Base-by-base conservation (phyloP, 2,329 filamentous ascomycete species). In the Alternaria metachromatica region DNA sequence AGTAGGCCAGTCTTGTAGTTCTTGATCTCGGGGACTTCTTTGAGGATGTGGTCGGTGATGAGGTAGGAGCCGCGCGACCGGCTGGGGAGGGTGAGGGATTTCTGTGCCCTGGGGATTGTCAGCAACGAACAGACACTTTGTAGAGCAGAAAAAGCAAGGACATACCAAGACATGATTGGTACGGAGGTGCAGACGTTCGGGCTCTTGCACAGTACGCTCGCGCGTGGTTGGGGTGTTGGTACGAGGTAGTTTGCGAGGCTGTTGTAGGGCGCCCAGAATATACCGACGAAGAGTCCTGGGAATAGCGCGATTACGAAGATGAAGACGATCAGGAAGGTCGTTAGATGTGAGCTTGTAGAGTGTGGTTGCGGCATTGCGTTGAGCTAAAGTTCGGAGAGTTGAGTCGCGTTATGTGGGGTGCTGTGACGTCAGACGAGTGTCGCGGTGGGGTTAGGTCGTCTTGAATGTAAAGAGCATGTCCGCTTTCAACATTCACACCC, bases 61-160 rank as follows among this genome's bases (percentile, higher is more conserved):
- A 98, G 91, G 83, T 97, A 97, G 57, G 89, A 93, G 78, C 96
- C 96, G 64, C 94, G 90, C 48, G 89, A 88, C 77, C 88, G 87
- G 20, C 92, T 78, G 55, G 93, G 92, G 13, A 98, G 89, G 1
- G 89, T 88, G 82, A 98, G 89, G 55, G 90, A 87, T 80, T 96
- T 97, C 82, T 97, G 95, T 73, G 87, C 88, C 76, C 78, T 77
- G 58, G n/a, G 4, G 7, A 23, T 1, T n/a, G 9, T 53, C 8
- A 53, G 12, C 28, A 10, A 37, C 13, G 1, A 20, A 8, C 5
- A 8, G 6, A 21, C 20, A 21, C 4, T 2, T 53, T 21, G 49
- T 15, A 8, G 6, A 49, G 13, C 10, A 15, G 4, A 12, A 28
- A 58, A 20, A 41, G 30, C 10, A 1, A 23, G 45, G 8, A 58